These are phyloP conservation scores for Trichoderma atrobrunneum DNA, from an alignment of 2,329 filamentous ascomycete species.

Conservation along the genomic window DNA sequence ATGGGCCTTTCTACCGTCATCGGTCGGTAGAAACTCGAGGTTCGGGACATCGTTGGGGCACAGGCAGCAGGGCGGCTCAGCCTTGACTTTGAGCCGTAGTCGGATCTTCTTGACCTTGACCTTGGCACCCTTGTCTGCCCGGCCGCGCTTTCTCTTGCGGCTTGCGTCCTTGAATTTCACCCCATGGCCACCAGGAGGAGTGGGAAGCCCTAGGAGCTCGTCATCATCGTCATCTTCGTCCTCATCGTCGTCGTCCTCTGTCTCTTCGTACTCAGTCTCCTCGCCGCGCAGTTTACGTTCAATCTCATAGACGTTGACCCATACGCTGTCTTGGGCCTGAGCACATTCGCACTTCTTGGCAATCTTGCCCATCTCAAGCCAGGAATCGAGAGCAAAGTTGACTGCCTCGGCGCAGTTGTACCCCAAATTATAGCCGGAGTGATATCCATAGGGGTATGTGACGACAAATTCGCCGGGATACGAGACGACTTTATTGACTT, in stretches of 20 bases:
- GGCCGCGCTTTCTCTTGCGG: conserved; percentile 58
- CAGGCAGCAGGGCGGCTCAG: conserved; percentile 79
- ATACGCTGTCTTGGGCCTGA: conserved; percentile 92
- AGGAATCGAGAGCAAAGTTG: conserved; percentile 94
- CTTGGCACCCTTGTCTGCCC: conserved; percentile 39
- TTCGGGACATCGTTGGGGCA: conserved; percentile 87
- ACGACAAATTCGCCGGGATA: conserved; percentile 98
- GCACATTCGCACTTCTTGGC: conserved; percentile 97
- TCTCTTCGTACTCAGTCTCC: conserved; percentile 78
- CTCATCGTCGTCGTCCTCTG: conserved; percentile 65
- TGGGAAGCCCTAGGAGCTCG: conserved; percentile 67
- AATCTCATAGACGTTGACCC: conserved; percentile 95
- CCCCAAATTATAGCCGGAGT: conserved; percentile 95
- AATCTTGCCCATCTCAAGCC: conserved; percentile 91
- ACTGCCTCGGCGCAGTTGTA: conserved; percentile 99
- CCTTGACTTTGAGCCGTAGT: conserved; percentile 67
- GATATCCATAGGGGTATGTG: conserved; percentile 97
- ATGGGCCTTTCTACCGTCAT: conserved; percentile 84
- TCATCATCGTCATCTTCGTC: conserved; percentile 62
- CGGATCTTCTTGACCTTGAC: conserved; percentile 75
- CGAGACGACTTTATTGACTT: conserved; percentile 92
- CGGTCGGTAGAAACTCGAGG: conserved; percentile 79
- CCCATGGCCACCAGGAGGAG: conserved; percentile 71
- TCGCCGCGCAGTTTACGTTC: conserved; percentile 92
- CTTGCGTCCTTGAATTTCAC: conserved; percentile 60